A percentile compares a stretch with the other conserved stretches of the same genome.
Evolutionary conservation across 768 basidiomycete genomes (phyloP).

Genomic region (Leccinum variicolor): DNA sequence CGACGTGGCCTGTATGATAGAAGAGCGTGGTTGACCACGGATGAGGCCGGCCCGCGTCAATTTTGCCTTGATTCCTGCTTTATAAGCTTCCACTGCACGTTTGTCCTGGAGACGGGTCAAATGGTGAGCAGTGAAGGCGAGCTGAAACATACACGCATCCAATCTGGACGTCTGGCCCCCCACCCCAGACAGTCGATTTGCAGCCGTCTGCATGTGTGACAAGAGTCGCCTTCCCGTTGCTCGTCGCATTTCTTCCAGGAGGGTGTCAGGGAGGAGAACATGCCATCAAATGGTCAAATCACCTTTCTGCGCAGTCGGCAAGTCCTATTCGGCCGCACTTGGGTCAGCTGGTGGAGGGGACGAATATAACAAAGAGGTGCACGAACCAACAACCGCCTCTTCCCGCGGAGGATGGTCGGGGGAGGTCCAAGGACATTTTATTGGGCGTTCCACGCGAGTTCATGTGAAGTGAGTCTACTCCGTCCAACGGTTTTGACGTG

Average conservation of each 20-base stretch:
- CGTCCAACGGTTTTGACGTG: conserved; percentile 36
- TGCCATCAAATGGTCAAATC: neutral
- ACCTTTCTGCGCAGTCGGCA: conserved; percentile 83
- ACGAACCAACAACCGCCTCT: conserved; percentile 82
- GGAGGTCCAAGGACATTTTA: conserved; percentile 46
- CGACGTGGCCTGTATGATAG: conserved; percentile 39
- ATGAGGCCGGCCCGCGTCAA: conserved; percentile 75
- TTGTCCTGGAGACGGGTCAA: conserved; percentile 57
- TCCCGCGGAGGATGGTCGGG: conserved; percentile 51
- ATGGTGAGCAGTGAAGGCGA: conserved; percentile 6
- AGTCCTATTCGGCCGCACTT: conserved; percentile 48
- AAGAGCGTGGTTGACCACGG: conserved; percentile 74
- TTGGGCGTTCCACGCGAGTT: conserved; percentile 41
- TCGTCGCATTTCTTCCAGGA: conserved; percentile 80
- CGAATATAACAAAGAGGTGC: neutral
- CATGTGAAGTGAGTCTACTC: conserved; percentile 21
- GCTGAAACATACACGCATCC: conserved; percentile 68
- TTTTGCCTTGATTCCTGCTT: conserved; percentile 80
- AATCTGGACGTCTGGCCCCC: conserved; percentile 82
- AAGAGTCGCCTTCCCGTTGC: conserved; percentile 75
- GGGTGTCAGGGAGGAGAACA: conserved; percentile 3
- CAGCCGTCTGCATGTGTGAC: conserved; percentile 76
- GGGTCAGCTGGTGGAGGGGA: conserved; percentile 5
- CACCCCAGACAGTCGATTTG: conserved; percentile 83
- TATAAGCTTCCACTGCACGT: conserved; percentile 76